phyloP scores from a whole-genome alignment of 1,284 basidiomycete genomes.

The Phenoliferia sp. region DNA sequence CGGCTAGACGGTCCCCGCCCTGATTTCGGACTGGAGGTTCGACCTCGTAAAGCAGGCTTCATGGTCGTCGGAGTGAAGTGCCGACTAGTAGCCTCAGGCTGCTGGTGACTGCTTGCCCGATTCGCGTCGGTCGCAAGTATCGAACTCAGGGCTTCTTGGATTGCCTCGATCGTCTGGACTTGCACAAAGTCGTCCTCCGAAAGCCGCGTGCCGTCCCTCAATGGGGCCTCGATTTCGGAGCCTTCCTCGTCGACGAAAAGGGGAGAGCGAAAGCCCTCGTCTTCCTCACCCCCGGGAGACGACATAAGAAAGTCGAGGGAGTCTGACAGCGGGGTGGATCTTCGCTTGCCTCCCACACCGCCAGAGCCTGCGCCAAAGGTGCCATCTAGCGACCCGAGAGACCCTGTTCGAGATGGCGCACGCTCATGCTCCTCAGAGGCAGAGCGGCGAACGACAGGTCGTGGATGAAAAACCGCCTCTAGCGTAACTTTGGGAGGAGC shows the following conservation, averaged over 20 bases:
- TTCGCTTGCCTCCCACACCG: no score
- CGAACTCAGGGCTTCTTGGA: constrained; percentile 86
- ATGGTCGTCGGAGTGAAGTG: background rate
- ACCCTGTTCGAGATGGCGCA: constrained; percentile 12
- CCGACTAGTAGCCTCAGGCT: background rate
- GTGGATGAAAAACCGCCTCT: constrained; percentile 15
- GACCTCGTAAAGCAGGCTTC: no score
- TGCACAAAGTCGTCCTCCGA: constrained; percentile 56
- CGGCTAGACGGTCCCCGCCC: no score
- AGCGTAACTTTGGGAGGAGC: constrained; percentile 26
- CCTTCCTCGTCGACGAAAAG: constrained; percentile 25
- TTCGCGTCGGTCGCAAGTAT: constrained; percentile 49
- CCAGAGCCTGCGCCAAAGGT: no score
- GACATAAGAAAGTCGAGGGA: constrained; percentile 33
- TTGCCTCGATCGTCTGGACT: constrained; percentile 77
- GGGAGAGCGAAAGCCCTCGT: constrained; percentile 16
- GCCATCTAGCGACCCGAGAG: constrained; percentile 22
- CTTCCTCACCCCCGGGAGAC: constrained; percentile 3
- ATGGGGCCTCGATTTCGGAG: background rate
- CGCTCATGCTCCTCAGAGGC: constrained; percentile 1
- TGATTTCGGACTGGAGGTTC: no score
- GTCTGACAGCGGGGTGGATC: constrained; percentile 8
- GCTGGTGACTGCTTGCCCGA: no score
- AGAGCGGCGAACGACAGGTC: background rate
- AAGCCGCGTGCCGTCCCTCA: background rate